phyloP scores from a whole-genome alignment of 202 grass and related monocot species.

The Schoenoplectus triqueter region DNA sequence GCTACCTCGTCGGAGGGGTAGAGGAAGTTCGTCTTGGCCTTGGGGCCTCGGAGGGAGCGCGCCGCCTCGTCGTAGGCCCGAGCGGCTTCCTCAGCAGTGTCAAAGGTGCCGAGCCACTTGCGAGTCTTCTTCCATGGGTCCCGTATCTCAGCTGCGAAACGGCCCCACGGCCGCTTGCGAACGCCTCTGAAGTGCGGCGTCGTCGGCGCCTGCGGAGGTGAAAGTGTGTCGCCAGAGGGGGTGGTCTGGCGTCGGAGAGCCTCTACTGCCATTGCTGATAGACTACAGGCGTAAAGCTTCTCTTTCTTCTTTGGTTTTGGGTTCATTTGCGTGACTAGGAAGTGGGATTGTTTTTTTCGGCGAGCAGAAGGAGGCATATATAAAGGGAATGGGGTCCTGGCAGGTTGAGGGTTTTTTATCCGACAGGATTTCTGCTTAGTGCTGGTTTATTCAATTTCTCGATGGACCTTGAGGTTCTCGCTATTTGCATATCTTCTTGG shows the following conservation, averaged over 20 bases:
- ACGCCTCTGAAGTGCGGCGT: slow-evolving; percentile 39
- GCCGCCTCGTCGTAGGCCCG: slow-evolving; percentile 44
- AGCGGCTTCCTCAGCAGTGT: slow-evolving; percentile 34
- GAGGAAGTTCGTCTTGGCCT: slow-evolving; percentile 45
- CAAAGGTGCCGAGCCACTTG: too few species aligned
- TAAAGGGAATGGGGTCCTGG: neutral
- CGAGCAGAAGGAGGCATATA: slow-evolving; percentile 11
- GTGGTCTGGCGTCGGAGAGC: neutral
- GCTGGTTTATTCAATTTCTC: neutral
- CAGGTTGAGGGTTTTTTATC: slow-evolving; percentile 8
- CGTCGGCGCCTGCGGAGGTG: neutral
- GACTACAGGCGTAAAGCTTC: neutral
- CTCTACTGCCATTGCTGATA: slow-evolving; percentile 13
- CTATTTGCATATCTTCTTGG: neutral
- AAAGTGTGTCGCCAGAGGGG: neutral
- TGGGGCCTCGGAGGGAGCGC: slow-evolving; percentile 36
- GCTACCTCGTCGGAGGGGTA: neutral
- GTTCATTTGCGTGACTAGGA: neutral
- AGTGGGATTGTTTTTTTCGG: slow-evolving; percentile 15
- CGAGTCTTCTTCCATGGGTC: neutral
- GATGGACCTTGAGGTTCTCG: neutral
- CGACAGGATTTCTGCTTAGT: neutral
- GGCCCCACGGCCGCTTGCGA: slow-evolving; percentile 45
- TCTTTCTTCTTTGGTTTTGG: neutral
- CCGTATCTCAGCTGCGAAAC: slow-evolving; percentile 45